A percentile compares a stretch with the other conserved stretches of the same genome.
These are phyloP conservation scores for Chrysochromulina parva DNA, from an alignment of 78 protist genomes.

Conservation along the genomic window DNA sequence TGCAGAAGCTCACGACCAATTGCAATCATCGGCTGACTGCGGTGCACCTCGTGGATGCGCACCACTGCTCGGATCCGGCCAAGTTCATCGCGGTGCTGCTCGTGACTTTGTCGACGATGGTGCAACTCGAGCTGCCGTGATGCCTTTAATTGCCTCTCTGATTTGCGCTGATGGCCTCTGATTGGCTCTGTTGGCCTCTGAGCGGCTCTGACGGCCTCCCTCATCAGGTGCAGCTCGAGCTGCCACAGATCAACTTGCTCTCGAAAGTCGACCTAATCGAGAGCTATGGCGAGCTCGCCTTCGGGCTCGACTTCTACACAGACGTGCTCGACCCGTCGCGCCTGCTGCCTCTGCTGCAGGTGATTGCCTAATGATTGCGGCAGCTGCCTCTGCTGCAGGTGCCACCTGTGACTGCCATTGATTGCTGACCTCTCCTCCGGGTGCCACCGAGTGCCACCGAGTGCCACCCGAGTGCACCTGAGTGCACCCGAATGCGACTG, in stretches of 20 bases:
- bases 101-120: conserved; percentile 81
- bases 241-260: conserved; percentile 91
- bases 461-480: too few species aligned
- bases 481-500: too few species aligned
- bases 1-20: conserved; percentile 34
- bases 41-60: conserved; percentile 83
- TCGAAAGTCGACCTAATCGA: conserved; percentile 93
- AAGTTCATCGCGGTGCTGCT: conserved; percentile 85
- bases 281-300: conserved; percentile 67
- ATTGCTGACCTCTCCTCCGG: too few species aligned
- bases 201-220: neutral
- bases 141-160: too few species aligned
- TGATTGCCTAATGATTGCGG: neutral
- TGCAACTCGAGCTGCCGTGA: conserved; percentile 56
- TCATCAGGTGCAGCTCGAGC: conserved; percentile 67
- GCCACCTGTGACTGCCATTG: too few species aligned
- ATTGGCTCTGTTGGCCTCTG: too few species aligned
- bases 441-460: too few species aligned
- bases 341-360: conserved; percentile 16
- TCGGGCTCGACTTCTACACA: conserved; percentile 81
- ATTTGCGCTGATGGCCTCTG: too few species aligned
- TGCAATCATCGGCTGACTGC: conserved; percentile 16
- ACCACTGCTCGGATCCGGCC: conserved; percentile 83
- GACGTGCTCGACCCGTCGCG: conserved; percentile 65
- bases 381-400: neutral